Base-by-base conservation (phyloP, 805 yeast genomes). In the Kodamaea hsintzibuensis region DNA sequence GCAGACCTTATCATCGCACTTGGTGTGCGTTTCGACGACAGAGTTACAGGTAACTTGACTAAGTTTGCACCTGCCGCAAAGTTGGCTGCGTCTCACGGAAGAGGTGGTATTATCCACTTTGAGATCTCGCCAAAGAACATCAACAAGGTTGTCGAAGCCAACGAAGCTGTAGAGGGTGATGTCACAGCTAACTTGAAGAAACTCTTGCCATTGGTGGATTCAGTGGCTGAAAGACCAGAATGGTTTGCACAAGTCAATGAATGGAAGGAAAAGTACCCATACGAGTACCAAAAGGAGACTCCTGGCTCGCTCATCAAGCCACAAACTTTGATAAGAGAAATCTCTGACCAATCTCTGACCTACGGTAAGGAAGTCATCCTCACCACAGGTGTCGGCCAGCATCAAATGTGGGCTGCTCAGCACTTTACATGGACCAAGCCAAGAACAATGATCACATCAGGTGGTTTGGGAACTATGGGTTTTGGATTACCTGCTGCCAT, bases 321-420 rank as follows among this genome's bases (percentile, higher is more conserved):
- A 47, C 99, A 95, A 79, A 90, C 98, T 43, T 85, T 93, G 49
- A 84, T 95, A 59, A 71, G 80, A 45, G 93, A 89, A 72, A 81
- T 95, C 53, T 83, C 95, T 2, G 81, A 83, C 57, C 86, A 91
- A 62, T 85, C 91, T 33, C 71, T 76, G 49, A 82, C 77, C 52
- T 80, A 81, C 53, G 79, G 78, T 59, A 89, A 83, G 66, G 92
- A 89, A 62, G 91, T 90, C 55, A 83, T 92, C 63, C 87, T 93
- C 63, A 88, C 98, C 51, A 95, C 99, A 38, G 99, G 99, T 81
- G 98, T 95, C 51, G 99, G 99, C 57, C 99, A 95, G 80, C 99
- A 93, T 81, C 99, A 93, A 79, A 93, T 93, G 99, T 93, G 99
- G 99, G 96, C 98, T 39, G 98, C 98, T 27, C 99, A 95, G 78